Evolutionary conservation across 1,139 yeast genomes (phyloP), one percentile per base, ranked within the genome.

Genomic region (Candida freyschussii): DNA sequence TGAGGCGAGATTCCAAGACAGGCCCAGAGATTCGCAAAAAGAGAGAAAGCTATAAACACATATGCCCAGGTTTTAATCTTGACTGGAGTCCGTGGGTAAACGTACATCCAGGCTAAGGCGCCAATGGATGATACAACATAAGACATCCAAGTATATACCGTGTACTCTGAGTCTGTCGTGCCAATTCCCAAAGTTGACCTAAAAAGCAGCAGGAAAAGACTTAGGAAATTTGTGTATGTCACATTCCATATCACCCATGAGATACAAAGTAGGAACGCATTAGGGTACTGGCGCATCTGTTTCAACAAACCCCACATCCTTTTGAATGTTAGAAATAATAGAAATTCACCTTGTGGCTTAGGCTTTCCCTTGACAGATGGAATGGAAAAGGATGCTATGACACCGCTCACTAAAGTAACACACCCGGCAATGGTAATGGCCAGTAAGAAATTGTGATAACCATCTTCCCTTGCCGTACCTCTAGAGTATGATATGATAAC

Each of bases 191-290:
- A 46, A 3, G 69, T 62, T 2, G 67, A 52, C 33, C 72, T 54
- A 45, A 67, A 67, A n/a, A 66, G 43, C 9, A 66, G 50, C 5
- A 58, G 58, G 36, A 62, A 65, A 4, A 67, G 60, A 33, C 59
- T 53, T 43, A 65, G 43, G 40, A 64, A 67, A 37, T 64, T 66
- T 13, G 57, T 45, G 33, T 56, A 63, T 7, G 59, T 55, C 9
- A 65, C 61, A 35, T 67, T 64, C 72, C 72, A 67, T 24, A 66
- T 53, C 2, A 66, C 70, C 72, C 72, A 67, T 0, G 65, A 57
- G 15, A 64, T 29, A 49, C 69, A 63, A 19, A 62, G 55, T 13
- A 61, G 36, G 37, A 62, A 63, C 0, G 71, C 72, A 34, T 64
- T 52, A 3, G 64, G 66, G 38, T 63, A 60, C 25, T 49, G 41